These are phyloP conservation scores for Leccinum aurantiacum DNA, from an alignment of 768 basidiomycete species.

Conservation along the genomic window DNA sequence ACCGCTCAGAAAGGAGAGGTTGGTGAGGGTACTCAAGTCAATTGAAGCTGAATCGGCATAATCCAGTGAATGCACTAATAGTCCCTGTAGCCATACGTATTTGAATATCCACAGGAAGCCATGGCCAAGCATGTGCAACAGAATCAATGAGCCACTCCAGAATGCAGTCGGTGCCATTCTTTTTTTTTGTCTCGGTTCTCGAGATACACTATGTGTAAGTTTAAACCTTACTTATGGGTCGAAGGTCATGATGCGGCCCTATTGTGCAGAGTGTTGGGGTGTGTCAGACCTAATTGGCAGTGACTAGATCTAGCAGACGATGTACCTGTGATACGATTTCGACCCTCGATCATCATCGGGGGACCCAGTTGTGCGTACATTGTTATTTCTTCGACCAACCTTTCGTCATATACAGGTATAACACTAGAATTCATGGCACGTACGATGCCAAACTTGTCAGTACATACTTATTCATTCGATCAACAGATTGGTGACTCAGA, in stretches of 20 bases:
- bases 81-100: constrained; percentile 1
- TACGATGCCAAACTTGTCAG: not conserved
- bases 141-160: not conserved
- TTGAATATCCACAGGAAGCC: not conserved
- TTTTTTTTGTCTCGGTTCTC: not conserved
- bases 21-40: constrained; percentile 46
- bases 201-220: not conserved
- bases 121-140: constrained; percentile 23
- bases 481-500: not conserved
- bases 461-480: not conserved
- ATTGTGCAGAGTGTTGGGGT: not conserved
- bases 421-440: not conserved
- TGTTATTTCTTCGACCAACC: not conserved
- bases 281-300: not conserved
- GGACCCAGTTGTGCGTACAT: not conserved
- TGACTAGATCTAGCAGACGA: not conserved
- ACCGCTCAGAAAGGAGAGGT: constrained; percentile 74
- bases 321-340: not conserved
- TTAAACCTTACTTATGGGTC: not conserved
- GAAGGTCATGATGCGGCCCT: not conserved
- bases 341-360: not conserved
- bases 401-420: not conserved
- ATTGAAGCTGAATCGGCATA: constrained; percentile 24
- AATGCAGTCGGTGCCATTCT: not conserved
- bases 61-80: constrained; percentile 5